These are phyloP conservation scores for Alternaria gansuensis DNA, from an alignment of 2,329 filamentous ascomycete genomes.

Conservation along the genomic window DNA sequence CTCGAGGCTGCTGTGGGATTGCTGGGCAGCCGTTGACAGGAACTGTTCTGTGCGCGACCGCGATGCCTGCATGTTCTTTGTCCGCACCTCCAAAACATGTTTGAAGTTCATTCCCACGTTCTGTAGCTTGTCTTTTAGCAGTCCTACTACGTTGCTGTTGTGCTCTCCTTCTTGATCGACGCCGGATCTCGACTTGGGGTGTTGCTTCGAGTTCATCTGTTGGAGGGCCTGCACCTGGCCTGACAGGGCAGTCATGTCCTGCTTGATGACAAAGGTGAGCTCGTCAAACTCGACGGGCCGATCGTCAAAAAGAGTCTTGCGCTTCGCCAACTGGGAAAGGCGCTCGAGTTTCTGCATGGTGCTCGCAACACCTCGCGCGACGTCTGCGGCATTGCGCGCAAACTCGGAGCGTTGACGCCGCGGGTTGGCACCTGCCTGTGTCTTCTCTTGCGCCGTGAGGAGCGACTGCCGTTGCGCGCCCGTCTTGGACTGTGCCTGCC, in stretches of 20 bases:
- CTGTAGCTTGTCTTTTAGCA: slow-evolving; percentile 89
- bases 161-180: slow-evolving; percentile 88
- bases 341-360: slow-evolving; percentile 97
- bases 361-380: slow-evolving; percentile 86
- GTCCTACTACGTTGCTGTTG: slow-evolving; percentile 94
- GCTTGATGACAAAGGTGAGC: slow-evolving; percentile 96
- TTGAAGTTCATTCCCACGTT: slow-evolving; percentile 97
- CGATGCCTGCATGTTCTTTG: slow-evolving; percentile 97
- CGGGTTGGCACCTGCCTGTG: slow-evolving; percentile 63
- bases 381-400: slow-evolving; percentile 87
- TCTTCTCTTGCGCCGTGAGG: slow-evolving; percentile 72
- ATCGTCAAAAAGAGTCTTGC: slow-evolving; percentile 97
- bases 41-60: slow-evolving; percentile 95
- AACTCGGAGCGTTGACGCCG: slow-evolving; percentile 78
- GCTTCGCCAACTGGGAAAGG: slow-evolving; percentile 90
- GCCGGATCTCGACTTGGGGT: slow-evolving; percentile 65
- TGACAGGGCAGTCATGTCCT: slow-evolving; percentile 87
- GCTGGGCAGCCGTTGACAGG: slow-evolving; percentile 85
- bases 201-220: slow-evolving; percentile 76
- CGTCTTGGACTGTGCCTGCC: slow-evolving; percentile 77
- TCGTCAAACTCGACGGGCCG: slow-evolving; percentile 96
- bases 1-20: slow-evolving; percentile 68
- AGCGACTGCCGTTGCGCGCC: slow-evolving; percentile 83
- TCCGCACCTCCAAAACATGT: slow-evolving; percentile 93
- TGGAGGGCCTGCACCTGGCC: slow-evolving; percentile 88